Evolutionary conservation across 2,329 filamentous ascomycete genomes (phyloP).

Genomic region (Scedosporium apiospermum): DNA sequence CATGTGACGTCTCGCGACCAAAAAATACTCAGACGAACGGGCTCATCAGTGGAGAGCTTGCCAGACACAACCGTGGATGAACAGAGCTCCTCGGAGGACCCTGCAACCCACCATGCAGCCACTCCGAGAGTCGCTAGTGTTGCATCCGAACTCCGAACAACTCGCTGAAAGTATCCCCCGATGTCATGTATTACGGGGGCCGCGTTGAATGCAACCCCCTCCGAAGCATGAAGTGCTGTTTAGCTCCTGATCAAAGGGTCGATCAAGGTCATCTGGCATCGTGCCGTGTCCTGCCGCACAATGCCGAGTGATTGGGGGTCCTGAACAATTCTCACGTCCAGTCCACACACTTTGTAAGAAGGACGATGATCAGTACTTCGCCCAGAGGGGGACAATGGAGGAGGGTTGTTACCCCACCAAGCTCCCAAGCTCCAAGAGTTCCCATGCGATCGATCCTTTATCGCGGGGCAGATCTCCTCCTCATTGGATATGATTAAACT

Average conservation of each 20-base stretch:
- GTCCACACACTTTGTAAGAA: neutral
- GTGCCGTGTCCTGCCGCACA: neutral
- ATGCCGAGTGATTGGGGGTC: neutral
- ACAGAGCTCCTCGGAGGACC: neutral
- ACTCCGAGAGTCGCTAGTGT: neutral
- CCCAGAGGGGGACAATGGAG: neutral
- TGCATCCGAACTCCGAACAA: conserved; percentile 4
- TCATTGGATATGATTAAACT: too few species aligned
- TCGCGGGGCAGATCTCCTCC: too few species aligned
- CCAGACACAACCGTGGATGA: neutral
- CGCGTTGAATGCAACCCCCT: neutral
- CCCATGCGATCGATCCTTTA: too few species aligned
- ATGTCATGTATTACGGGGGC: neutral
- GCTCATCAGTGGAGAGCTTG: neutral
- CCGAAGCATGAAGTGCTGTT: too few species aligned
- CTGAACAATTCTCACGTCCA: neutral
- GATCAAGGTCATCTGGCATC: neutral
- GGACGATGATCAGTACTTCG: neutral
- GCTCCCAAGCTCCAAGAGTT: too few species aligned
- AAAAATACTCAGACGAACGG: neutral
- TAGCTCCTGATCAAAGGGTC: neutral
- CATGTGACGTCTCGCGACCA: neutral
- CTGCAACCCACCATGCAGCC: conserved; percentile 6
- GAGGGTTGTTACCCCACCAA: too few species aligned
- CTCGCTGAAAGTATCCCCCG: neutral